Evolutionary conservation across 2,329 filamentous ascomycete genomes (phyloP).

Genomic region (Penicillium sp.): DNA sequence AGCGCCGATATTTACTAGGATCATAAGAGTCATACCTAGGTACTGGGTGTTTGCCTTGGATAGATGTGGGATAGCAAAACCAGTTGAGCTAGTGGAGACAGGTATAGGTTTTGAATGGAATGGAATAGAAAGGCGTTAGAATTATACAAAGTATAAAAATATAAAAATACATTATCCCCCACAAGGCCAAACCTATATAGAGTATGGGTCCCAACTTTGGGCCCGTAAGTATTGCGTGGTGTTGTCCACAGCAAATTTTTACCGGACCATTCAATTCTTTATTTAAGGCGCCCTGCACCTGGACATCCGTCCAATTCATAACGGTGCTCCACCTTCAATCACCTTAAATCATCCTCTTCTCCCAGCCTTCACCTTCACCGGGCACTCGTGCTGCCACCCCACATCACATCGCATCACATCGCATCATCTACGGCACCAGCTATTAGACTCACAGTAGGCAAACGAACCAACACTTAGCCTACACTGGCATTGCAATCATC

Average conservation of each 20-base stretch:
- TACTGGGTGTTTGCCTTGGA: background rate
- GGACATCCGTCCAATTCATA: background rate
- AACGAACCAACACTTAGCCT: background rate
- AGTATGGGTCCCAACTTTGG: background rate
- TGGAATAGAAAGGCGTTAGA: background rate
- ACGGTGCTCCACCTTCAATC: conserved; percentile 10
- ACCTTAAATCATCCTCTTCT: conserved; percentile 1
- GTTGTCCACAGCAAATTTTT: conserved; percentile 4
- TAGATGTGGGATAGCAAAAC: background rate
- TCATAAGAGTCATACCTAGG: background rate
- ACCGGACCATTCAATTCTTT: background rate
- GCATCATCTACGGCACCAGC: background rate
- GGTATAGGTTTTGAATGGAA: background rate
- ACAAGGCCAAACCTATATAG: background rate
- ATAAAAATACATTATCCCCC: background rate
- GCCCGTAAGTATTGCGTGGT: conserved; percentile 3
- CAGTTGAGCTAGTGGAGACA: too few species aligned
- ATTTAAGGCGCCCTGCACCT: conserved; percentile 3
- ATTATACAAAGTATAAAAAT: too few species aligned
- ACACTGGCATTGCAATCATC: conserved; percentile 12
- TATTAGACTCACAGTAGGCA: background rate
- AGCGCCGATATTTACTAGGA: background rate
- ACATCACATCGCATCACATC: background rate
- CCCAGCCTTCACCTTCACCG: conserved; percentile 1
- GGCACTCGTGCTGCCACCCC: background rate